Evolutionary conservation across 306 rosid species (phyloP).

Genomic region (Erythrophleum fordii): DNA sequence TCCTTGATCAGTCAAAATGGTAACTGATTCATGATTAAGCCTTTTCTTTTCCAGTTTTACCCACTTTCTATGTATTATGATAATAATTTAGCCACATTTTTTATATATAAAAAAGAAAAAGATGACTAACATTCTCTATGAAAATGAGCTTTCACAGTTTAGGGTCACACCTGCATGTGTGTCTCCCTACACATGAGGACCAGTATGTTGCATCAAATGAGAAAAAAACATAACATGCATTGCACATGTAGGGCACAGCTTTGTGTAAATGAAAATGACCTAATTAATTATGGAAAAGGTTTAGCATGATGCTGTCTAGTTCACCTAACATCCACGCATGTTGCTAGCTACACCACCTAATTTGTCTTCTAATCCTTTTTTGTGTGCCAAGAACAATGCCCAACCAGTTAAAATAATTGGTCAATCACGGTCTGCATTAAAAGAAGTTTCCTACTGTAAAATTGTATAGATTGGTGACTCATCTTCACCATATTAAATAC

Average conservation of each 20-base stretch:
- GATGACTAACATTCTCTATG: no score
- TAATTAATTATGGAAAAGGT: neutral
- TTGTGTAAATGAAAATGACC: conserved; percentile 28
- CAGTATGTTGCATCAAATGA: conserved; percentile 12
- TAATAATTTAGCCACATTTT: neutral
- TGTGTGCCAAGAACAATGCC: conserved; percentile 3
- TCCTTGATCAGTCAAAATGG: conserved; percentile 14
- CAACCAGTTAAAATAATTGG: neutral
- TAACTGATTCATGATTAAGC: neutral
- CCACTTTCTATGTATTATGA: neutral
- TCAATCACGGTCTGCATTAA: neutral
- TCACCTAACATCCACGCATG: conserved; percentile 33
- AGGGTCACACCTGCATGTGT: conserved; percentile 18
- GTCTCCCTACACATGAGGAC: neutral
- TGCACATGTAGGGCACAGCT: conserved; percentile 37
- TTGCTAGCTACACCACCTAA: neutral
- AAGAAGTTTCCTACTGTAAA: neutral
- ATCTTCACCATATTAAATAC: no score
- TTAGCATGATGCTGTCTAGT: neutral
- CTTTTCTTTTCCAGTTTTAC: neutral
- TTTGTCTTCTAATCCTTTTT: conserved; percentile 31
- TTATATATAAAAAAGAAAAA: no score
- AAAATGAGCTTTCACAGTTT: conserved; percentile 23
- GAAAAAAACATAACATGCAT: conserved; percentile 3
- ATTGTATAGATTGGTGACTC: neutral